Base-by-base conservation (phyloP, 2,329 filamentous ascomycete genomes). In the Nannizziopsis barbatae region DNA sequence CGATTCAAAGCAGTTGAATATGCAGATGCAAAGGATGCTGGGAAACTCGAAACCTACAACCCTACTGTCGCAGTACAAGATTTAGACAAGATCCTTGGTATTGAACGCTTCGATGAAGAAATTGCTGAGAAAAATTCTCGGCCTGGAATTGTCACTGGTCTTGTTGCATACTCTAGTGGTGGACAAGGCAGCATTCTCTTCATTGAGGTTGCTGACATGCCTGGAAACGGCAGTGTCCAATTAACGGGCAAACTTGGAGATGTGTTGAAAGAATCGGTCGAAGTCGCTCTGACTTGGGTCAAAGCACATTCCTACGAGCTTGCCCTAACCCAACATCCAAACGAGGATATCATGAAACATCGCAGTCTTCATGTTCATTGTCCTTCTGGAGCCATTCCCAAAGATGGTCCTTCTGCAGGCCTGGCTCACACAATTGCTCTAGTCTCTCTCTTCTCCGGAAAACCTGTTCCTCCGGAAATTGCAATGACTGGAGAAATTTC, bases 141-240 rank as follows among this genome's bases (percentile, higher is more conserved):
- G 14, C 90, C 92, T 1, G 92, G 92, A 49, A 85, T 98, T 49
- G 90, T 98, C 33, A 98, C 92, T 0, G 92, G 92, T 11, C 81
- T 98, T 30, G 92, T 98, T 12, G 92, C 92, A 7, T 98, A 95
- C 71, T 87, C 83, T 60, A 84, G 83, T 3, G 90, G 92, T 43
- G 88, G 88, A 42, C 90, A 95, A 64, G 92, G 92, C 53, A 89
- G 85, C 62, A 98, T 98, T 60, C 76, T 98, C 49, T 98, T 98
- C 73, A 98, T 98, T 58, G 92, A 98, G 68, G 87, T 95, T 39
- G 87, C 90, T 9, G 89, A 95, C 62, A 96, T 96, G 88, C 92
- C 92, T 0, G 92, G 92, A 38, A 83, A 79, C 49, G 92, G 92
- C 31, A 82, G 84, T 46, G 87, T 98, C 32, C 92, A 96, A 68